These are phyloP conservation scores for Grammothele lineata DNA, from an alignment of 768 basidiomycete genomes.

Conservation along the genomic window DNA sequence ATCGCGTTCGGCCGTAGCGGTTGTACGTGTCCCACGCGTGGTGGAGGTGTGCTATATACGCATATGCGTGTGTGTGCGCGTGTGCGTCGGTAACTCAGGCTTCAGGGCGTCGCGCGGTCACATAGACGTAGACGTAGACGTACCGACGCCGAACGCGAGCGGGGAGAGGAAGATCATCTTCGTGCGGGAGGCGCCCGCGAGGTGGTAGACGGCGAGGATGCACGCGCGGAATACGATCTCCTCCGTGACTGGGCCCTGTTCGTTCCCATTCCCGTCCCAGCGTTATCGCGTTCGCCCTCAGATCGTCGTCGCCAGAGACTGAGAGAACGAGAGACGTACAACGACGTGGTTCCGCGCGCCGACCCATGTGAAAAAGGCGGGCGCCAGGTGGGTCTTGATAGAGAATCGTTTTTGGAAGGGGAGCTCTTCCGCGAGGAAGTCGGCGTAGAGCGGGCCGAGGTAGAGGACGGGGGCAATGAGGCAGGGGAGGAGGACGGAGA, in stretches of 20 bases:
- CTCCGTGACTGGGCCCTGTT: slow-evolving; percentile 90
- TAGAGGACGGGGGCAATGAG: slow-evolving; percentile 72
- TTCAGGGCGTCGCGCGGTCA: too few species aligned
- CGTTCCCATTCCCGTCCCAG: too few species aligned
- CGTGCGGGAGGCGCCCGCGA: slow-evolving; percentile 50
- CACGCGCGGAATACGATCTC: slow-evolving; percentile 90
- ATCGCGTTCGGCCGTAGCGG: slow-evolving; percentile 59
- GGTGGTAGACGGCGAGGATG: slow-evolving; percentile 66
- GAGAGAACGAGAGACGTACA: slow-evolving; percentile 29
- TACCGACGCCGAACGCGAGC: slow-evolving; percentile 84
- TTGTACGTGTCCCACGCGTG: slow-evolving; percentile 88
- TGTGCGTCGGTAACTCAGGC: too few species aligned
- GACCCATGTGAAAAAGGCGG: slow-evolving; percentile 31
- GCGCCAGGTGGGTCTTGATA: too few species aligned
- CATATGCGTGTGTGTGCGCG: background rate
- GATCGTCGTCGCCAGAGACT: background rate
- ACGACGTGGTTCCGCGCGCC: slow-evolving; percentile 70
- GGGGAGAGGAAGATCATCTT: slow-evolving; percentile 80
- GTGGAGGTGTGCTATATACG: slow-evolving; percentile 76
- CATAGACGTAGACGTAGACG: slow-evolving; percentile 23
- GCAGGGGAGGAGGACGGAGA: slow-evolving; percentile 40
- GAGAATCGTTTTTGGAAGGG: slow-evolving; percentile 52
- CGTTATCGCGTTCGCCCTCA: background rate
- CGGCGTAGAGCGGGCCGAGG: slow-evolving; percentile 69
- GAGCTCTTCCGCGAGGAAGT: slow-evolving; percentile 40